These are phyloP conservation scores for Populus hybrid DNA, from an alignment of 441 rosid genomes.

Conservation along the genomic window DNA sequence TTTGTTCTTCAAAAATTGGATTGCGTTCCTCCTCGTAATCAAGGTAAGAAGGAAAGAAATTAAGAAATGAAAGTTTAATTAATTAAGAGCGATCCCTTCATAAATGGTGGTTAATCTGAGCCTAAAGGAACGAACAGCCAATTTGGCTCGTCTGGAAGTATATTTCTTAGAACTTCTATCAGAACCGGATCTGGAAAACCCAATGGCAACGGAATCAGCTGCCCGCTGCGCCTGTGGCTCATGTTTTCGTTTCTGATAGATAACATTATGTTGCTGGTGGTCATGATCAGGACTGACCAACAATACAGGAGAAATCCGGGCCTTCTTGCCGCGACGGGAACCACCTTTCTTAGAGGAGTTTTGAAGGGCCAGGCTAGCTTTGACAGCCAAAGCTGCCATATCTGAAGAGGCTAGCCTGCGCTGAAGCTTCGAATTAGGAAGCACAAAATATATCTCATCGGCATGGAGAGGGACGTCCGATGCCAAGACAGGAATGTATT, in stretches of 20 bases:
- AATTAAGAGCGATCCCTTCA: slow-evolving; percentile 44
- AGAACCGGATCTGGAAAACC: slow-evolving; percentile 46
- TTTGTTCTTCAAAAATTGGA: neutral
- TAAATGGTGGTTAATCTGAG: slow-evolving; percentile 54
- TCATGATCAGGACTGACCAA: slow-evolving; percentile 9
- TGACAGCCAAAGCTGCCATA: slow-evolving; percentile 79
- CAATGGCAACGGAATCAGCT: neutral
- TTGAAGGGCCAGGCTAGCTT: slow-evolving; percentile 59
- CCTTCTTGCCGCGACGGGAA: slow-evolving; percentile 29
- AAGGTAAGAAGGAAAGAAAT: neutral
- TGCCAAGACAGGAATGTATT: slow-evolving; percentile 46
- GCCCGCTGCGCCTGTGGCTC: slow-evolving; percentile 1
- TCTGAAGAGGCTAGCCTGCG: slow-evolving; percentile 49
- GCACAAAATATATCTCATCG: slow-evolving; percentile 58
- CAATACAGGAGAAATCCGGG: slow-evolving; percentile 49
- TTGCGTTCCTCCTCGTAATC: neutral
- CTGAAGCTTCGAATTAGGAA: slow-evolving; percentile 50
- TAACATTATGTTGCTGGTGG: neutral
- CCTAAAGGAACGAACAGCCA: slow-evolving; percentile 60
- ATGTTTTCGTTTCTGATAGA: neutral
- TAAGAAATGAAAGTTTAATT: neutral
- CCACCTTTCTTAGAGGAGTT: slow-evolving; percentile 24
- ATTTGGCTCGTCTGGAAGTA: slow-evolving; percentile 47
- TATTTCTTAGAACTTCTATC: slow-evolving; percentile 38
- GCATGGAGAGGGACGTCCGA: slow-evolving; percentile 37